Evolutionary conservation across 768 basidiomycete species (phyloP).

Genomic region (Rhodotorula taiwanensis): DNA sequence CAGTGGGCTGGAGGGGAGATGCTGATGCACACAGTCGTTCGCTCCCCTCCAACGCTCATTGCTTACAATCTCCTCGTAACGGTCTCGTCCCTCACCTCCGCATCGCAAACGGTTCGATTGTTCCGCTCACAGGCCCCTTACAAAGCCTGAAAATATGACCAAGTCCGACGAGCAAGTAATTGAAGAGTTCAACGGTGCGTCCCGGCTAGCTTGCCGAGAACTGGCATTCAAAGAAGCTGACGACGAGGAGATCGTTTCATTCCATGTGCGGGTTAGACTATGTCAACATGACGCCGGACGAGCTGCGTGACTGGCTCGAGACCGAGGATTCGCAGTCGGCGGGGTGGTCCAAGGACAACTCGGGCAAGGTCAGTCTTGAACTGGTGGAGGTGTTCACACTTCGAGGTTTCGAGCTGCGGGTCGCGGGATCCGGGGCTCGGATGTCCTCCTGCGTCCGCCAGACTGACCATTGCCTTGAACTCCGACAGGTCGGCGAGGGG

Average conservation of each 20-base stretch:
- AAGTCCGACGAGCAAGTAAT: constrained; percentile 46
- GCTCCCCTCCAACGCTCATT: too few relatives aligned
- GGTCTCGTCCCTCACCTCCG: not conserved
- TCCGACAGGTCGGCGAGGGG: constrained; percentile 35
- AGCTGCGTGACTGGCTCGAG: constrained; percentile 46
- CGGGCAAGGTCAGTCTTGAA: constrained; percentile 40
- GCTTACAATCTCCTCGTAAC: not conserved
- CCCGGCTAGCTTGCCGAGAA: not conserved
- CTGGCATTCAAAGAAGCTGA: not conserved
- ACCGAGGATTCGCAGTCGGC: constrained; percentile 41
- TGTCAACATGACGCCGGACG: constrained; percentile 48
- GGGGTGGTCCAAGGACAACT: constrained; percentile 44
- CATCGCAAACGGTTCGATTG: too few relatives aligned
- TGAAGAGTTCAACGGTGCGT: constrained; percentile 43
- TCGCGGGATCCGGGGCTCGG: too few relatives aligned
- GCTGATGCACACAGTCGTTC: too few relatives aligned
- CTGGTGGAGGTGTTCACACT: too few relatives aligned
- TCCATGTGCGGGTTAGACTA: constrained; percentile 35
- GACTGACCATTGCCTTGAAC: too few relatives aligned
- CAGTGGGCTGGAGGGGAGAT: too few relatives aligned
- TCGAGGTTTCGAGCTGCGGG: too few relatives aligned
- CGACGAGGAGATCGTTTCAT: too few relatives aligned
- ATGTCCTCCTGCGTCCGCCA: too few relatives aligned
- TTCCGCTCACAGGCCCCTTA: too few relatives aligned
- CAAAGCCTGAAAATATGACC: too few relatives aligned